Base-by-base conservation (phyloP, 1,284 basidiomycete genomes). In the Gastroboletus turbinatus region DNA sequence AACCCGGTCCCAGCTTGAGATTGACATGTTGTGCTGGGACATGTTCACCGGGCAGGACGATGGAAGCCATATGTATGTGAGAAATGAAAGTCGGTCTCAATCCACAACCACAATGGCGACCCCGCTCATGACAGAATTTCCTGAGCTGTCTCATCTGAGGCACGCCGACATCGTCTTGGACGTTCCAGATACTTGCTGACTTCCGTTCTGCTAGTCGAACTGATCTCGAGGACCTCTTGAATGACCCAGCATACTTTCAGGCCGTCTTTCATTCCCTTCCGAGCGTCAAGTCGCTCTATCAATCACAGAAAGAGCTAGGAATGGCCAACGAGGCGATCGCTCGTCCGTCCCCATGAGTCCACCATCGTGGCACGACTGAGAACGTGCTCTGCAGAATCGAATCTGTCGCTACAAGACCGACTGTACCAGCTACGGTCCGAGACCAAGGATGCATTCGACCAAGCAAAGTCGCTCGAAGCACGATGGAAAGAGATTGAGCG, bases 141-240 rank as follows among this genome's bases (percentile, higher is more conserved):
- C 88, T 7, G 88, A 91, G 63, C 75, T 92, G 32, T 75, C 83
- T 16, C 76, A 83, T 66, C 70, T 90, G 64, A 85, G 87, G 89
- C 89, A 74, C 67, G 83, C 59, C 50, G 48, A 53, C 52, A 33
- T 55, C 53, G 40, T 56, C 46, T 40, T 50, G n/a, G 43, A 49
- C 23, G 47, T 32, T 49, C 25, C 46, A 40, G 16, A 50, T 48
- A 46, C 25, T 43, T 44, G 48, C 45, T 62, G 48, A 60, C 55
- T 27, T 11, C 55, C 46, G 49, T 40, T 27, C 32, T 50, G 23
- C 68, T 38, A 94, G 92, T 61, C 83, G 89, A 55, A 86, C 92
- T 60, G 92, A 94, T 64, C 79, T 97, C n/a, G 90, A 96, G 71
- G 92, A 94, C 68, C 76, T 96, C 19, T 75, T 96, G 23, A 78